Evolutionary conservation across 495 filamentous ascomycete genomes (phyloP).

Genomic region (Cetradonia linearis): DNA sequence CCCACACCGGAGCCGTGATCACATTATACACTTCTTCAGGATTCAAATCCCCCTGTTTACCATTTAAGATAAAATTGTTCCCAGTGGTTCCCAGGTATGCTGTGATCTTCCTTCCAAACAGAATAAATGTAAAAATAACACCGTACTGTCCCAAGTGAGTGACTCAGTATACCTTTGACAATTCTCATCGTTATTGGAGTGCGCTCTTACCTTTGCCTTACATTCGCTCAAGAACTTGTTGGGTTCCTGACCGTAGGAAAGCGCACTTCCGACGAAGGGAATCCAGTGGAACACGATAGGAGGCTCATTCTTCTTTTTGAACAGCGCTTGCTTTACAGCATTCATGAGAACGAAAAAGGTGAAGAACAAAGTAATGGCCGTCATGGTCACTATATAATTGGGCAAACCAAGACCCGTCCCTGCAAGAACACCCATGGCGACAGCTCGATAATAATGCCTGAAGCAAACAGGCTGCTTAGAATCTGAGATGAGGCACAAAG

Average conservation of each 20-base stretch:
- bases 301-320: constrained; percentile 62
- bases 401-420: not conserved
- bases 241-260: constrained; percentile 75
- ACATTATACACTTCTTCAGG: constrained; percentile 78
- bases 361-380: constrained; percentile 21
- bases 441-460: not conserved
- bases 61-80: constrained; percentile 82
- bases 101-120: constrained; percentile 65
- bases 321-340: constrained; percentile 55
- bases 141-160: constrained; percentile 45
- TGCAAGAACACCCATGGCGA: not conserved
- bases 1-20: constrained; percentile 77
- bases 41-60: constrained; percentile 67
- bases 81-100: constrained; percentile 65
- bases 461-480: not conserved
- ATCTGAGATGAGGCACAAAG: not conserved
- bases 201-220: constrained; percentile 49
- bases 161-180: not conserved
- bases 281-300: constrained; percentile 80
- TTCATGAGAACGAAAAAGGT: constrained; percentile 52
- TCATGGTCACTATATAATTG: not conserved
- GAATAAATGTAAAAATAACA: constrained; percentile 69
- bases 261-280: constrained; percentile 66
- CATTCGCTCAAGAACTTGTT: constrained; percentile 64
- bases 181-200: not conserved